Percentiles rank a stretch among this genome's conserved stretches.
These are phyloP conservation scores for Nitzschia inconspicua DNA, from an alignment of 108 stramenopile species.

Conservation along the genomic window DNA sequence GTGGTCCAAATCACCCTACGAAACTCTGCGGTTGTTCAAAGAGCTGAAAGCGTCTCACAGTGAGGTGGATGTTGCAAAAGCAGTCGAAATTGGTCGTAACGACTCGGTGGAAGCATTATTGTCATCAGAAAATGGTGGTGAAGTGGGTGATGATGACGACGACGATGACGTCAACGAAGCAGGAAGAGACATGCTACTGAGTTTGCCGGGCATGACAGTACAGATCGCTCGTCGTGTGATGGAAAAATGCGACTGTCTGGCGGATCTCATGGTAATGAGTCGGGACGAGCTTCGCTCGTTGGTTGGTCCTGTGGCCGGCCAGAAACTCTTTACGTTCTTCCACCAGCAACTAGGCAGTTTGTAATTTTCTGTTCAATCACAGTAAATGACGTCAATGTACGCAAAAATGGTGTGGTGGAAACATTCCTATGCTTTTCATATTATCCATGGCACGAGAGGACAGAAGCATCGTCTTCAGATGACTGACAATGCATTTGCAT, in stretches of 20 bases:
- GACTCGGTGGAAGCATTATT: constrained; percentile 74
- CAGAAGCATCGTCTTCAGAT: no score
- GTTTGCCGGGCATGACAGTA: constrained; percentile 87
- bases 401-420: no score
- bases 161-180: constrained; percentile 78
- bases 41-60: constrained; percentile 78
- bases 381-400: no score
- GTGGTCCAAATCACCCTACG: constrained; percentile 93
- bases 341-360: no score
- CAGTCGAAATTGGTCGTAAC: constrained; percentile 74
- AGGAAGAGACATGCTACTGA: constrained; percentile 83
- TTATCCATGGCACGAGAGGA: no score
- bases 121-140: constrained; percentile 26
- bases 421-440: no score
- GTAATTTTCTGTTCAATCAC: no score
- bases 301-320: constrained; percentile 79
- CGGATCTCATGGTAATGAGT: constrained; percentile 72
- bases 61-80: constrained; percentile 83
- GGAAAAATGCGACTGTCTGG: constrained; percentile 76
- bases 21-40: constrained; percentile 90
- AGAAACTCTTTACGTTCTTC: constrained; percentile 88
- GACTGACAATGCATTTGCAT: no score
- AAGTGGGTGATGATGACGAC: constrained; percentile 52
- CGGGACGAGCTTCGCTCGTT: constrained; percentile 72
- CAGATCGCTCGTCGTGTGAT: constrained; percentile 83